Evolutionary conservation across 139 green algal genomes (phyloP), one percentile per base, ranked within the genome.

Genomic region (Chlorella sp.): DNA sequence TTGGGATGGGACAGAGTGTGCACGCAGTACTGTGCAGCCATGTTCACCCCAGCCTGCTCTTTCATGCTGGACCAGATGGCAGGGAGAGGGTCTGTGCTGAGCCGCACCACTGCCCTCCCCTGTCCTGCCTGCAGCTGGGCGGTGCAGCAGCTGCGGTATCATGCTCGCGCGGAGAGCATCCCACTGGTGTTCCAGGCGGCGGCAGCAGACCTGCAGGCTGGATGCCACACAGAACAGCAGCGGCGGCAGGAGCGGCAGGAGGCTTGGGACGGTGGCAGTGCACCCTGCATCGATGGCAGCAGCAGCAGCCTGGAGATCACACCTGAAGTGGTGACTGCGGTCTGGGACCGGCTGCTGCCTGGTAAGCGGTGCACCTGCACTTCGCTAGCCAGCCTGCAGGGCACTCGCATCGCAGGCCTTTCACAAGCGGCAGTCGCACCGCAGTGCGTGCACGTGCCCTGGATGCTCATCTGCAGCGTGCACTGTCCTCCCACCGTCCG

Each of bases 101-200:
- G 15, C 51, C 51, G 51, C 51, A 60, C 12, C 51, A 21, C 11
- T 23, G 12, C 51, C 15, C 51, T 23, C 51, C 13, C 13, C 13
- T 32, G 41, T n/a, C 44, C n/a, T 7, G 3, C 18, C 26, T 26
- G 65, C 64, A 82, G 87, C 23, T 86, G 72, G 90, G 89, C 93
- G 26, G 34, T 96, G 21, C 57, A 90, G 28, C 84, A 95, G 55
- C 39, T 92, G 15, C 12, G 16, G 13, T 95, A 84, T 30, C 89
- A 94, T 17, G 93, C 39, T 11, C 86, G 92, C 11, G 92, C 92
- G 34, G 73, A 56, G 2, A 84, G 68, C 74, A 87, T 93, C 4
- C 92, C 87, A 18, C 70, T 84, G 30, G 90, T 93, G 57, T 95
- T 94, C 74, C 56, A 89, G 28, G 79, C 75, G 9, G 91, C 89